Evolutionary conservation across 176 grass and related monocot species (phyloP).

Genomic region (Oryza nivara): DNA sequence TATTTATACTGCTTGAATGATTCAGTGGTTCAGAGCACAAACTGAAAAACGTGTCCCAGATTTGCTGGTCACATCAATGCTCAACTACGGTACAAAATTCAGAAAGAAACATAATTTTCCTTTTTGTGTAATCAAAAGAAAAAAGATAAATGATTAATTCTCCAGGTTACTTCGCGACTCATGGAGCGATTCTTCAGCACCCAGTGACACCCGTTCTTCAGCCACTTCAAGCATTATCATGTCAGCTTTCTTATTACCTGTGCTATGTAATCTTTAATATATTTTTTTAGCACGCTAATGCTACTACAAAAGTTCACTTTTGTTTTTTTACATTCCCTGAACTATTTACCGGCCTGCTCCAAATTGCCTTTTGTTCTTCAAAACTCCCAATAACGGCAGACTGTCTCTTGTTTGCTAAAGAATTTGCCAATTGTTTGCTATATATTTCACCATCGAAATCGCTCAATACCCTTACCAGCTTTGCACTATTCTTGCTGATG

Average conservation of each 20-base stretch:
- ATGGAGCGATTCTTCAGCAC: neutral
- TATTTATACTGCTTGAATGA: neutral
- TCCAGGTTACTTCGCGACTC: neutral
- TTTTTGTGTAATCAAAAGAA: neutral
- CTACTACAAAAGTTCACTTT: conserved; percentile 25
- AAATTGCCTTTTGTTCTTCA: conserved; percentile 62
- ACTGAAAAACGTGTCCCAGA: neutral
- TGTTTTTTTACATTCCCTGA: neutral
- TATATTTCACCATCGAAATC: conserved; percentile 52
- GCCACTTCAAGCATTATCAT: neutral
- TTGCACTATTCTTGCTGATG: conserved; percentile 37
- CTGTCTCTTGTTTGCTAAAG: conserved; percentile 50
- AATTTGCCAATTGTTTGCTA: conserved; percentile 50
- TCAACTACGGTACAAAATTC: neutral
- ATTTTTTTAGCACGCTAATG: neutral
- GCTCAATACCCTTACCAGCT: conserved; percentile 44
- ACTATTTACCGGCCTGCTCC: conserved; percentile 40
- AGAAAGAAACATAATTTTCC: neutral
- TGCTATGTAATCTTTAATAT: conserved; percentile 13
- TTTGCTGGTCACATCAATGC: too few species aligned
- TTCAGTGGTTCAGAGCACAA: neutral
- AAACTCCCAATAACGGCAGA: conserved; percentile 69
- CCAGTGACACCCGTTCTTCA: neutral
- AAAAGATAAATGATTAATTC: neutral
- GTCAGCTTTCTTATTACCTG: neutral